These are phyloP conservation scores for Salix koriyanagi DNA, from an alignment of 345 rosid species.

Conservation along the genomic window DNA sequence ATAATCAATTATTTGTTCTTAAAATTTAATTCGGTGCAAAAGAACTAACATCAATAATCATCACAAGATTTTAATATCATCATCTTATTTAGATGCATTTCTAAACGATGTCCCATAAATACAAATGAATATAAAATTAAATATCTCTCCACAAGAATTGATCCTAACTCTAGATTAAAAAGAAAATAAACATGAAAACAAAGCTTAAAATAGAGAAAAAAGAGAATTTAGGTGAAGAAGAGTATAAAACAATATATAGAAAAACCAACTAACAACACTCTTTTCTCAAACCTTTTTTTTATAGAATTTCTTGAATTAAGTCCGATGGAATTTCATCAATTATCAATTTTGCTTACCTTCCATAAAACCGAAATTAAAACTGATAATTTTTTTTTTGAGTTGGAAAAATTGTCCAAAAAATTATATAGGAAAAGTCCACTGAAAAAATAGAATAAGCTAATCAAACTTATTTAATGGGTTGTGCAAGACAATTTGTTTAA, in stretches of 20 bases:
- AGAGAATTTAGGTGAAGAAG: no score
- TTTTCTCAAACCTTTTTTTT: no score
- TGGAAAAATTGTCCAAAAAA: no score
- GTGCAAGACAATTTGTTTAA: no score
- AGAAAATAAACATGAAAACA: neutral
- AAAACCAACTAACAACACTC: neutral
- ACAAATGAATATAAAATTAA: neutral
- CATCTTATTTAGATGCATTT: neutral
- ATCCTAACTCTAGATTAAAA: neutral
- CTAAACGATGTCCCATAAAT: neutral
- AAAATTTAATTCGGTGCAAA: neutral
- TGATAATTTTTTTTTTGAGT: no score
- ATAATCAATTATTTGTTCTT: neutral
- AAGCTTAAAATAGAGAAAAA: neutral
- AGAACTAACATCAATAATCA: neutral
- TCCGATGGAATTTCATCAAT: no score
- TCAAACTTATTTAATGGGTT: rapidly evolving
- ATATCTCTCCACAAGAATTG: neutral
- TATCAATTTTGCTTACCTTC: neutral
- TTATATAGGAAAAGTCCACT: no score
- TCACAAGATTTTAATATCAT: rapidly evolving
- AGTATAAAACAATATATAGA: rapidly evolving
- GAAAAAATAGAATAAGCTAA: no score
- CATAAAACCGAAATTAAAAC: neutral
- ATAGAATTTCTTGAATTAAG: no score